Conservation (phyloP, 2,329 filamentous ascomycete species). For the Xylariomycetidae sp. region DNA sequence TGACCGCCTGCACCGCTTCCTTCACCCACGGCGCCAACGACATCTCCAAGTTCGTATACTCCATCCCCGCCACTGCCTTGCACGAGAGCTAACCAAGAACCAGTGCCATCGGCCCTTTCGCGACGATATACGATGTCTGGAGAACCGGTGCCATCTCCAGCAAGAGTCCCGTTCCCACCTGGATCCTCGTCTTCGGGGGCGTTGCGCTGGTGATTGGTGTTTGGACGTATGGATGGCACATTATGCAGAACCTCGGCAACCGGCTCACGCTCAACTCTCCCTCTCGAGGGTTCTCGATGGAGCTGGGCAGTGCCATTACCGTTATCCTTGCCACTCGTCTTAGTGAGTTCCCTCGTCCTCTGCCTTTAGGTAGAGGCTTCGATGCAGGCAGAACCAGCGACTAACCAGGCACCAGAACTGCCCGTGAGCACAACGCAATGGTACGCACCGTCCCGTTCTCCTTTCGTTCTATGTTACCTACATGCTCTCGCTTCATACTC, state of each 20-base stretch:
- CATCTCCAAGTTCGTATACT: slow-evolving; percentile 44
- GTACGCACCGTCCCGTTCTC: too few relatives aligned
- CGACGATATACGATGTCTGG: slow-evolving; percentile 58
- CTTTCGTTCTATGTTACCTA: too few relatives aligned
- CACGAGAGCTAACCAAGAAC: neutral
- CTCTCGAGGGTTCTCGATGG: slow-evolving; percentile 53
- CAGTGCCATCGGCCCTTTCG: slow-evolving; percentile 55
- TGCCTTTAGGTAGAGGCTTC: too few relatives aligned
- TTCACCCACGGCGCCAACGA: slow-evolving; percentile 65
- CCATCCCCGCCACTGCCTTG: neutral
- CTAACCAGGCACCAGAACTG: slow-evolving; percentile 32
- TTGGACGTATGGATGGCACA: slow-evolving; percentile 58
- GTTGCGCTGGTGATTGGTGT: slow-evolving; percentile 48
- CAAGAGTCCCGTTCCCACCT: slow-evolving; percentile 48
- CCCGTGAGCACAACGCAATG: slow-evolving; percentile 62
- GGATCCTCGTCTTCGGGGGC: slow-evolving; percentile 53
- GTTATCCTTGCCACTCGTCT: slow-evolving; percentile 59
- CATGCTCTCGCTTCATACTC: too few relatives aligned
- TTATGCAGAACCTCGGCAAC: slow-evolving; percentile 59
- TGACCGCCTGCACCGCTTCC: slow-evolving; percentile 56
- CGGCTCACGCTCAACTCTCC: slow-evolving; percentile 58
- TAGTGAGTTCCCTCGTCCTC: slow-evolving; percentile 32
- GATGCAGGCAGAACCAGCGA: too few relatives aligned
- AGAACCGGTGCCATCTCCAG: slow-evolving; percentile 36
- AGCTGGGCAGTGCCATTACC: slow-evolving; percentile 55